Evolutionary conservation across 1,284 basidiomycete species (phyloP).

Genomic region (Irpex sp.): DNA sequence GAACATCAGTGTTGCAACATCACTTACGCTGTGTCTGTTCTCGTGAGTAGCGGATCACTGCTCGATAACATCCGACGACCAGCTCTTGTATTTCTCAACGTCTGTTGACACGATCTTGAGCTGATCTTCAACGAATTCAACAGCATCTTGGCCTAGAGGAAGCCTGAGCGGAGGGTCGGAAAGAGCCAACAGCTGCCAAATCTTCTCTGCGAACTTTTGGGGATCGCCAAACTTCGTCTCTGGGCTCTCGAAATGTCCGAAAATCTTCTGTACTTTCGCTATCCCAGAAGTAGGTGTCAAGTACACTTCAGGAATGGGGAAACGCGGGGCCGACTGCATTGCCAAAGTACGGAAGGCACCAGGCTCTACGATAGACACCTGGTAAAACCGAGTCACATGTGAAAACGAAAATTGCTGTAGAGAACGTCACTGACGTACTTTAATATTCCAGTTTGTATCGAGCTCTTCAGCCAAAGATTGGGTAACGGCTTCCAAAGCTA

Average conservation of each 20-base stretch:
- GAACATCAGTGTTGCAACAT: too few species aligned
- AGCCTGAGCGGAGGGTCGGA: constrained; percentile 42
- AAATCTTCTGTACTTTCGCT: background rate
- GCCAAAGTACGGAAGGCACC: constrained; percentile 8
- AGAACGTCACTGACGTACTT: background rate
- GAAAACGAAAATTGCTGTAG: background rate
- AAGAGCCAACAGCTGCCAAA: constrained; percentile 30
- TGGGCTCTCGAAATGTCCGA: background rate
- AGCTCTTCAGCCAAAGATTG: background rate
- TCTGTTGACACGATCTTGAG: background rate
- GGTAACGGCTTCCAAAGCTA: background rate
- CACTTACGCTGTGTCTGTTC: too few species aligned
- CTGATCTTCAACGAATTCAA: constrained; percentile 44
- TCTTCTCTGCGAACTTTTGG: background rate
- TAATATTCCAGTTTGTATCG: constrained; percentile 5
- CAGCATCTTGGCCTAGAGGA: constrained; percentile 43
- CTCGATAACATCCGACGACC: background rate
- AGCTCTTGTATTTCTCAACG: background rate
- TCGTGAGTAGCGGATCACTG: background rate
- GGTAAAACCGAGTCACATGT: background rate
- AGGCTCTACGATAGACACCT: constrained; percentile 8
- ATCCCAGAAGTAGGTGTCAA: background rate
- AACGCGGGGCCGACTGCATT: background rate
- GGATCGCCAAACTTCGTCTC: background rate
- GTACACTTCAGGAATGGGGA: background rate